These are phyloP conservation scores for Fusarium siculi DNA, from an alignment of 2,329 filamentous ascomycete species.

Conservation along the genomic window DNA sequence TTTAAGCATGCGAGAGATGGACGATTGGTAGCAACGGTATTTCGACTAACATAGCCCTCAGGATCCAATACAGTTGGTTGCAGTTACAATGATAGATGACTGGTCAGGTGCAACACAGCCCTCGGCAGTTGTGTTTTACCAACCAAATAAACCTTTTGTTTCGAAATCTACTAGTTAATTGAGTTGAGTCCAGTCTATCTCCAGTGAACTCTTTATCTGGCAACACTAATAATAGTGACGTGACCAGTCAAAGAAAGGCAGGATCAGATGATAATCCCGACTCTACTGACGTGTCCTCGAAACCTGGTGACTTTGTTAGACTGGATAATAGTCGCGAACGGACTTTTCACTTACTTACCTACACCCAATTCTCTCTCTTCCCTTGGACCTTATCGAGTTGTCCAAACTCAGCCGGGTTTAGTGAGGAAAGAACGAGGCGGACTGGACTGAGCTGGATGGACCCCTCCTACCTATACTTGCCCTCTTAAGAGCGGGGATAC, in stretches of 20 bases:
- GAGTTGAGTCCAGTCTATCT: slow-evolving; percentile 6
- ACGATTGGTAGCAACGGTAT: slow-evolving; percentile 10
- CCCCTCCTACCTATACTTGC: slow-evolving; percentile 26
- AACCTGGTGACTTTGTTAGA: not conserved
- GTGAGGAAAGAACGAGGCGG: slow-evolving; percentile 19
- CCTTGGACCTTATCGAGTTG: not conserved
- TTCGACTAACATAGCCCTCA: not conserved
- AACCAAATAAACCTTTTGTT: not conserved
- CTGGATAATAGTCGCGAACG: not conserved
- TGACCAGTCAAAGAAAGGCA: not conserved
- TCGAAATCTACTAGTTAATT: not conserved
- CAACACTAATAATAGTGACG: not conserved
- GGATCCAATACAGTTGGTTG: not conserved
- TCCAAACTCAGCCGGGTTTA: slow-evolving; percentile 5
- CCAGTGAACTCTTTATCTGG: not conserved
- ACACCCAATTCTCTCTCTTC: not conserved
- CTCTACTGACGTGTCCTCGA: not conserved
- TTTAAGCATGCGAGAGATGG: not conserved
- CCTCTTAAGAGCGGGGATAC: slow-evolving; percentile 22
- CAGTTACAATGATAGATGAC: slow-evolving; percentile 1
- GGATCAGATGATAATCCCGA: slow-evolving; percentile 2
- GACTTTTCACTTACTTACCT: not conserved
- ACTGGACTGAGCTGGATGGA: not conserved
- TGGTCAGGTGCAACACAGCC: not conserved
- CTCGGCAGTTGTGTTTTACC: slow-evolving; percentile 12